Evolutionary conservation across 352 stramenopile species (phyloP), one percentile per base, ranked within the genome.

Genomic region (Phytophthora pluvialis): DNA sequence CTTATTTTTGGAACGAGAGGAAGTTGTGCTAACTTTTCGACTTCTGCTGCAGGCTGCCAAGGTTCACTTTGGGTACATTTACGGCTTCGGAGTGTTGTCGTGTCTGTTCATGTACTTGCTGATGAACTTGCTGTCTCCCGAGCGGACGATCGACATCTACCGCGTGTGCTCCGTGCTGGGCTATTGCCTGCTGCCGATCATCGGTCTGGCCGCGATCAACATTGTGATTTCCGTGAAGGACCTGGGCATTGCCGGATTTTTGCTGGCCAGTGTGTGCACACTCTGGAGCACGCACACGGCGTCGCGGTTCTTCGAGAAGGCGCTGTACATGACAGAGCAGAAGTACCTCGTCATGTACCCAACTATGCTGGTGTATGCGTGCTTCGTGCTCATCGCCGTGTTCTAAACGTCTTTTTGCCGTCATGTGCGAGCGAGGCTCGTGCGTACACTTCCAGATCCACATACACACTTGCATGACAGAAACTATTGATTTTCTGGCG

Each of bases 371-470:
- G 79, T 99, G 26, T 99, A 99, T 84, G 96, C 86, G 33, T 98
- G 93, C 74, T 99, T 99, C 84, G 97, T 99, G 39, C 94, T 99
- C 26, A 99, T 99, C 71, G 98, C 98, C 5, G 97, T 99, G 39
- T 99, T 99, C 78, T 99, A 88, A 62, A 52, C 46, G 25, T 50
- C 26, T 31, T 47, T 8, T 40, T 1, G n/a, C n/a, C 21, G 33
- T 15, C n/a, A 16, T 25, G 13, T 35, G n/a, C n/a, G n/a, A n/a
- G n/a, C n/a, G n/a, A n/a, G 21, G 25, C 16, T 45, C 38, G 46
- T 57, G 21, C 35, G 9, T 35, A 48, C 33, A 42, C 21, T 21
- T 21, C 2, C 21, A 21, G 3, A 52, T 31, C 15, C 10, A 51
- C 16, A 46, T 35, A 52, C 31, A 42, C 36, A 49, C 33, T 52